These are phyloP conservation scores for Sphagnurus paluster DNA, from an alignment of 1,284 basidiomycete species.

Conservation along the genomic window DNA sequence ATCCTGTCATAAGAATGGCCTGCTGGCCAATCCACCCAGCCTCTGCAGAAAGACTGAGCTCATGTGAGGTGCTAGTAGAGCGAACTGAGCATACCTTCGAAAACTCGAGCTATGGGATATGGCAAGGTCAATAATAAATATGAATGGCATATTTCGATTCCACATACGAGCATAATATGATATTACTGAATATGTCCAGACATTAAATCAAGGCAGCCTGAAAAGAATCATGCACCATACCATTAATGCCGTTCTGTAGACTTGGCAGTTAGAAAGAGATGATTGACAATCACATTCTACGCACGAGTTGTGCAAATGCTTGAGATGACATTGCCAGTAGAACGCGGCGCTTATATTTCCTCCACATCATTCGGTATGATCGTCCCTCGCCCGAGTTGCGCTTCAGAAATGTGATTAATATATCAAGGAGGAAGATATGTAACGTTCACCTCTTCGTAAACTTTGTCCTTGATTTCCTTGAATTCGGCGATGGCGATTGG, in stretches of 20 bases:
- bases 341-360: constrained; percentile 84
- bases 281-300: constrained; percentile 26
- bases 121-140: constrained; percentile 10
- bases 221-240: constrained; percentile 37
- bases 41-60: constrained; percentile 48
- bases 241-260: constrained; percentile 84
- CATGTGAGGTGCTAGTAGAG: not conserved
- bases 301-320: constrained; percentile 90
- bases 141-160: constrained; percentile 9
- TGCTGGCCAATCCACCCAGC: constrained; percentile 98
- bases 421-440: constrained; percentile 13
- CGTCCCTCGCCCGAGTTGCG: constrained; percentile 78
- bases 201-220: constrained; percentile 1
- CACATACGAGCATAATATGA: constrained; percentile 90
- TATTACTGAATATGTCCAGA: constrained; percentile 59
- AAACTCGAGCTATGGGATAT: constrained; percentile 67
- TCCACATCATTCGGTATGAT: constrained; percentile 87
- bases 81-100: constrained; percentile 62
- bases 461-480: constrained; percentile 90
- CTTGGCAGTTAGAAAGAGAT: constrained; percentile 13
- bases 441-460: constrained; percentile 70
- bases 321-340: constrained; percentile 98
- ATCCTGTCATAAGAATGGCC: constrained; percentile 96
- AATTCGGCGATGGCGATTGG: constrained; percentile 81
- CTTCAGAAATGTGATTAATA: constrained; percentile 31